Evolutionary conservation across 2,329 filamentous ascomycete species (phyloP).

Genomic region (Aspergillus brasiliensis): DNA sequence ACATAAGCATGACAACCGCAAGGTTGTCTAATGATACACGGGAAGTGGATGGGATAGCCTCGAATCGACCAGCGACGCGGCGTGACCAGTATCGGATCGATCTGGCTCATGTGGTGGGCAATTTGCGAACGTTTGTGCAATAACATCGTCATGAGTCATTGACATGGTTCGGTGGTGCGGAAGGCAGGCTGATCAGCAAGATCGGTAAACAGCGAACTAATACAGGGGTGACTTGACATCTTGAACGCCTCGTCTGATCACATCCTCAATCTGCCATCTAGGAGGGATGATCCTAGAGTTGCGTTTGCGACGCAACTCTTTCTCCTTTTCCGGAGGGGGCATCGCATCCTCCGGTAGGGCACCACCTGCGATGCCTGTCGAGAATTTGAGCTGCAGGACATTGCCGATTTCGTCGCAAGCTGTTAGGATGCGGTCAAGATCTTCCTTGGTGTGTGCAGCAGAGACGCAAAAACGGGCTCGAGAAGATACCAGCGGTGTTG

Average conservation of each 20-base stretch:
- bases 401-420: constrained; percentile 94
- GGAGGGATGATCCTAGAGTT: constrained; percentile 64
- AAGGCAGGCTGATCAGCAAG: background rate
- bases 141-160: constrained; percentile 4
- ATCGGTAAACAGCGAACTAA: constrained; percentile 43
- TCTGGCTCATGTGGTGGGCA: constrained; percentile 18
- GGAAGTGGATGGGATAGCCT: constrained; percentile 17
- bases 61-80: constrained; percentile 25
- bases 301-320: constrained; percentile 60
- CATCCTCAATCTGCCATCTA: constrained; percentile 75
- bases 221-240: constrained; percentile 74
- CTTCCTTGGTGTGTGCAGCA: constrained; percentile 96
- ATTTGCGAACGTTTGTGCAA: constrained; percentile 14
- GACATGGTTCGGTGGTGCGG: constrained; percentile 9
- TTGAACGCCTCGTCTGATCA: constrained; percentile 71
- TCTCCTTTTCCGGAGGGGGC: constrained; percentile 65
- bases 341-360: constrained; percentile 72
- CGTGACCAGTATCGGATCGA: constrained; percentile 41
- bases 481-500: constrained; percentile 91
- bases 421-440: constrained; percentile 82
- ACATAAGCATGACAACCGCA: constrained; percentile 8
- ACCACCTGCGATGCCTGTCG: constrained; percentile 91
- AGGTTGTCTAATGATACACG: constrained; percentile 18
- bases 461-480: constrained; percentile 95
- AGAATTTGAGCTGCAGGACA: constrained; percentile 92